Evolutionary conservation across 805 yeast species (phyloP).

Genomic region (Starmerella vitae): DNA sequence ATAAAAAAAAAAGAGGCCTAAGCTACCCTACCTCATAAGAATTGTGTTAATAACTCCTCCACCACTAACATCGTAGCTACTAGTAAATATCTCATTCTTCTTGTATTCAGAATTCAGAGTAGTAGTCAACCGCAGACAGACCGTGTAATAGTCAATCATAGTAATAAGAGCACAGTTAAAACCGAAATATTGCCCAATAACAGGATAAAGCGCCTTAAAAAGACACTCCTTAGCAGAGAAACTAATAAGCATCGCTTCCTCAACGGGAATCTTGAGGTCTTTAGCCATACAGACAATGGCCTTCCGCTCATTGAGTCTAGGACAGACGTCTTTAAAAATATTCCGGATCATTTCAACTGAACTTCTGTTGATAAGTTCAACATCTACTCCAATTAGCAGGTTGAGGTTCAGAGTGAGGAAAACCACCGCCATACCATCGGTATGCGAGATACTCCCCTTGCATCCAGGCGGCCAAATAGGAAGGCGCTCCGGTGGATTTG

Average conservation of each 20-base stretch:
- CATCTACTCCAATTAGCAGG: slow-evolving; percentile 8
- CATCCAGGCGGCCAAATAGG: slow-evolving; percentile 10
- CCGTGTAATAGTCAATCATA: neutral
- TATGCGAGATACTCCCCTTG: slow-evolving; percentile 11
- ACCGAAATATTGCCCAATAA: slow-evolving; percentile 3
- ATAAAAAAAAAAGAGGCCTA: too few species aligned
- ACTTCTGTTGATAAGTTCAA: slow-evolving; percentile 3
- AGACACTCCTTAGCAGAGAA: slow-evolving; percentile 15
- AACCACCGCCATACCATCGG: slow-evolving; percentile 4
- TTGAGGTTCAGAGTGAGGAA: neutral
- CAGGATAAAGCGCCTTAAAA: slow-evolving; percentile 12
- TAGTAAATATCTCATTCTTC: neutral
- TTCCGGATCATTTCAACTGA: neutral
- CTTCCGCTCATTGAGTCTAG: neutral
- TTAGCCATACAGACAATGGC: neutral
- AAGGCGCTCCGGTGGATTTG: slow-evolving; percentile 1
- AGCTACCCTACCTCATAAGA: neutral
- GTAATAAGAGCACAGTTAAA: slow-evolving; percentile 8
- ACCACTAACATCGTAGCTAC: neutral
- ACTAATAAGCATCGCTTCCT: neutral
- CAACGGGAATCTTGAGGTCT: neutral
- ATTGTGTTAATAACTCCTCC: neutral
- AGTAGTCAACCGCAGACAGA: neutral
- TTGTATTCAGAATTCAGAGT: neutral
- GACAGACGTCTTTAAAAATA: slow-evolving; percentile 1